These are phyloP conservation scores for Metschnikowia sp. DNA, from an alignment of 805 yeast genomes.

Conservation along the genomic window DNA sequence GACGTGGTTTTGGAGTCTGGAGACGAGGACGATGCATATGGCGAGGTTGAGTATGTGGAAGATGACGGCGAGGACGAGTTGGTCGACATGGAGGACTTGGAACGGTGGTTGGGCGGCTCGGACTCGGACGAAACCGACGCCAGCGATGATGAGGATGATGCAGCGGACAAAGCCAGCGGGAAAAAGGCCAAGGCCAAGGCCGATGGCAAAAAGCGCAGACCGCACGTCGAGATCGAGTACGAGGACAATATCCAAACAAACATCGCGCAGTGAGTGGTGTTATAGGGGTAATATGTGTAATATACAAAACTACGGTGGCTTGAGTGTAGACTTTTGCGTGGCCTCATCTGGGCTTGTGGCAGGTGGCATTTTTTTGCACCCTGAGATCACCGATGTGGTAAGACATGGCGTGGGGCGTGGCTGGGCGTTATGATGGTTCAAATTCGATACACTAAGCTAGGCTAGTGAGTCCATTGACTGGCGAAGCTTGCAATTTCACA, in stretches of 20 bases:
- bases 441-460: too few species aligned
- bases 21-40: conserved; percentile 41
- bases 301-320: too few species aligned
- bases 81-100: conserved; percentile 90
- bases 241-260: conserved; percentile 59
- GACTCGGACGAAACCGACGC: conserved; percentile 34
- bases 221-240: conserved; percentile 78
- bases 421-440: too few species aligned
- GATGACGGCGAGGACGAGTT: conserved; percentile 86
- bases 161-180: conserved; percentile 17
- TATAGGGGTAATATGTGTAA: too few species aligned
- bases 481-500: too few species aligned
- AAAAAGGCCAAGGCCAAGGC: conserved; percentile 20
- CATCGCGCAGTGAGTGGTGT: conserved; percentile 22
- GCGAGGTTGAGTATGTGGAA: conserved; percentile 86
- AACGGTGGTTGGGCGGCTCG: conserved; percentile 65
- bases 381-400: too few species aligned
- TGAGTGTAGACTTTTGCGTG: too few species aligned
- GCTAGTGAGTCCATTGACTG: too few species aligned
- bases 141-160: conserved; percentile 32
- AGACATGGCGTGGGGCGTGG: too few species aligned
- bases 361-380: too few species aligned
- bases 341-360: too few species aligned
- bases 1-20: conserved; percentile 51
- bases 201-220: conserved; percentile 54